Conservation (phyloP, 2,329 filamentous ascomycete species). For the Calcarisporium arbuscula region DNA sequence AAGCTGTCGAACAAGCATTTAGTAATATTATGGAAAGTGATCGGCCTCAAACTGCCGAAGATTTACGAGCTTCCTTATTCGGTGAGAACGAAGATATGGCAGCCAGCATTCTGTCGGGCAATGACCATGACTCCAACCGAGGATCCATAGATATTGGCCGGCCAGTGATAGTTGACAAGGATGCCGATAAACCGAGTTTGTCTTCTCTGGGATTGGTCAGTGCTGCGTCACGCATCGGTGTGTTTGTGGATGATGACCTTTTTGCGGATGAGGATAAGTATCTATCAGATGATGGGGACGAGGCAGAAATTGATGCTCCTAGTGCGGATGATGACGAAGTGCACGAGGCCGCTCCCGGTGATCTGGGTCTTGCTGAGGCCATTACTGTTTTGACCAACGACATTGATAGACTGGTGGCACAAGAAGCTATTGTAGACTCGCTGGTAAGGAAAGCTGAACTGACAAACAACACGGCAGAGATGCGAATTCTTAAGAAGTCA, state of each 20-base stretch:
- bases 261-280: constrained; percentile 86
- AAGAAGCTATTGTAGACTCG: constrained; percentile 87
- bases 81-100: constrained; percentile 25
- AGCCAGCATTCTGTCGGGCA: constrained; percentile 44
- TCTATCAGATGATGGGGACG: constrained; percentile 78
- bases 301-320: constrained; percentile 51
- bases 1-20: constrained; percentile 87
- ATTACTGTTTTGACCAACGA: constrained; percentile 83
- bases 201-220: constrained; percentile 88
- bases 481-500: constrained; percentile 87
- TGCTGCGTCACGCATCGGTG: constrained; percentile 77
- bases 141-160: constrained; percentile 53
- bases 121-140: constrained; percentile 54
- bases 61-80: constrained; percentile 62
- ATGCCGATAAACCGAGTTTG: constrained; percentile 71
- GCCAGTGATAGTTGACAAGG: constrained; percentile 29
- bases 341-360: constrained; percentile 88
- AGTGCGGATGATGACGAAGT: constrained; percentile 71
- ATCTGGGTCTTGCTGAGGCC: constrained; percentile 87
- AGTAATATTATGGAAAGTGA: constrained; percentile 87
- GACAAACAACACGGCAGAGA: constrained; percentile 91
- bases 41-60: constrained; percentile 56
- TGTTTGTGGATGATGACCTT: constrained; percentile 89
- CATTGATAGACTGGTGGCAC: constrained; percentile 80
- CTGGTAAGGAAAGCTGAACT: constrained; percentile 90